Conservation (phyloP, 768 basidiomycete genomes). For the Leccinellum luteum region DNA sequence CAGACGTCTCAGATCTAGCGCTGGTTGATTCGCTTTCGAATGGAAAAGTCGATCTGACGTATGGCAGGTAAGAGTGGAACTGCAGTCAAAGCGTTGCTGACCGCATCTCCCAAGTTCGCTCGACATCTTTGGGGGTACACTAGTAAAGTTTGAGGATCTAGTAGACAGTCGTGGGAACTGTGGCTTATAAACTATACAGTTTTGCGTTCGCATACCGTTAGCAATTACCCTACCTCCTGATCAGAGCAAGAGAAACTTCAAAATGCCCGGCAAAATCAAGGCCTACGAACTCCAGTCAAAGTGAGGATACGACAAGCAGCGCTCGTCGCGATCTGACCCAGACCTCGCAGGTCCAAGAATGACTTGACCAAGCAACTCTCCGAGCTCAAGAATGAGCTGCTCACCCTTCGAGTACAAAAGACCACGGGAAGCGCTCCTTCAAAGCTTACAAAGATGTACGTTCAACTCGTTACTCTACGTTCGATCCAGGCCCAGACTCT, state of each 20-base stretch:
- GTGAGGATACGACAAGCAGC: conserved; percentile 43
- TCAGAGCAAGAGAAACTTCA: conserved; percentile 34
- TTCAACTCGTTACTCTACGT: conserved; percentile 10
- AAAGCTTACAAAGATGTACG: conserved; percentile 97
- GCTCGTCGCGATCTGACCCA: neutral
- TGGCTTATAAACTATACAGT: conserved; percentile 46
- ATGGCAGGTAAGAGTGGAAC: conserved; percentile 33
- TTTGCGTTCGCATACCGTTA: conserved; percentile 20
- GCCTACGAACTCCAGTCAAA: conserved; percentile 96
- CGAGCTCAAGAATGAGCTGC: conserved; percentile 95
- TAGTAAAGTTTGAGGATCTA: conserved; percentile 61
- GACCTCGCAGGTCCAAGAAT: conserved; percentile 76
- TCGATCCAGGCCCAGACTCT: neutral
- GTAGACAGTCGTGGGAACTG: conserved; percentile 37
- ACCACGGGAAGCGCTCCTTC: conserved; percentile 93
- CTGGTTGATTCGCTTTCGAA: conserved; percentile 76
- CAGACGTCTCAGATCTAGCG: conserved; percentile 78
- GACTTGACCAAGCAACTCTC: conserved; percentile 92
- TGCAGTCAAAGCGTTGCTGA: neutral
- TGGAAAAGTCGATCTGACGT: conserved; percentile 62
- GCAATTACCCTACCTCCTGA: conserved; percentile 34
- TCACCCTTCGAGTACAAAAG: conserved; percentile 94
- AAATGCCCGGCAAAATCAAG: conserved; percentile 91
- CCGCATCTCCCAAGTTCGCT: conserved; percentile 41
- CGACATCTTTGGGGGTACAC: conserved; percentile 68